Conservation (phyloP, 495 filamentous ascomycete genomes). For the Neurospora intermedia region DNA sequence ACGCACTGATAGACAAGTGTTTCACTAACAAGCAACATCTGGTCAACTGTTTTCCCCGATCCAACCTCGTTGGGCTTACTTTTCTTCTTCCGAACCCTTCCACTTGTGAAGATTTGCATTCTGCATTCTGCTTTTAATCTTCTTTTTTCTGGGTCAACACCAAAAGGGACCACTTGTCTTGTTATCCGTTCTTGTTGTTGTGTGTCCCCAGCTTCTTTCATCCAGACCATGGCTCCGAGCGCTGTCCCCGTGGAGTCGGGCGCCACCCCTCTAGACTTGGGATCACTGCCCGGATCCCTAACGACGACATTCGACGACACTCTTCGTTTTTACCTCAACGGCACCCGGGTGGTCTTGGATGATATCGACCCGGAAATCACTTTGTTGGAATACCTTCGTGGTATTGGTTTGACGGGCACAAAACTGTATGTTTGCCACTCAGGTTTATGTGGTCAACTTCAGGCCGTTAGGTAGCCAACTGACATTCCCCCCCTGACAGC, state of each 20-base stretch:
- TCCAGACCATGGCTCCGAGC: constrained; percentile 34
- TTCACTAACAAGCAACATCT: background rate
- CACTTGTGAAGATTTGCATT: background rate
- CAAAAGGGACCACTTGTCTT: background rate
- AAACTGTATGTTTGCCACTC: constrained; percentile 37
- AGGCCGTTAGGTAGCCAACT: background rate
- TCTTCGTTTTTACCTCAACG: constrained; percentile 88
- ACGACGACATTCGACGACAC: constrained; percentile 35
- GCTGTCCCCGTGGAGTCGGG: constrained; percentile 31
- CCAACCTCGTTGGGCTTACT: background rate
- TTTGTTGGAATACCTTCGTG: constrained; percentile 80
- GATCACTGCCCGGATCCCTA: constrained; percentile 10
- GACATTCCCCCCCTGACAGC: constrained; percentile 34
- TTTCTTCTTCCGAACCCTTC: background rate
- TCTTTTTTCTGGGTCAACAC: background rate
- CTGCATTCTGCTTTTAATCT: background rate
- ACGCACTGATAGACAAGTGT: background rate
- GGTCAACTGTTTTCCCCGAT: background rate
- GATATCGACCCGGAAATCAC: constrained; percentile 85
- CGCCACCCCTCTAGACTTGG: constrained; percentile 7
- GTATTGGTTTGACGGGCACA: constrained; percentile 73
- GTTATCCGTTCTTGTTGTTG: background rate
- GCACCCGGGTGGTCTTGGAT: constrained; percentile 78
- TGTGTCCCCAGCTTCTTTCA: background rate
- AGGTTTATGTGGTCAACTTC: too few relatives aligned